Conservation (phyloP, 306 rosid species). For the Medicago arabica region DNA sequence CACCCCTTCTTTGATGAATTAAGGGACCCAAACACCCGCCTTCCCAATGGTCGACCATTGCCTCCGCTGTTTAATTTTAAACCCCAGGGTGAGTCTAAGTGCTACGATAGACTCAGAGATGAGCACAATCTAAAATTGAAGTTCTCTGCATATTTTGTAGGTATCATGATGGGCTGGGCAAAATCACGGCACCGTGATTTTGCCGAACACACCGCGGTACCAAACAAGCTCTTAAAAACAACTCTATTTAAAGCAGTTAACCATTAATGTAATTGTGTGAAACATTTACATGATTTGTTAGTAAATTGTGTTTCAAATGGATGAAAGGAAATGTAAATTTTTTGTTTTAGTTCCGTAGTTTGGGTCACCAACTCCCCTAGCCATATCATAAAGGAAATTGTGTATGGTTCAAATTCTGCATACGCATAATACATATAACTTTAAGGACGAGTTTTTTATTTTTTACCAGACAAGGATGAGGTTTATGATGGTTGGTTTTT, state of each 20-base stretch:
- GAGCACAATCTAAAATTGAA: slow-evolving; percentile 29
- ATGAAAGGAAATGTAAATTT: background rate
- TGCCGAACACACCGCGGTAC: too few relatives aligned
- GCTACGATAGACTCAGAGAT: slow-evolving; percentile 26
- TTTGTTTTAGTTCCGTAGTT: background rate
- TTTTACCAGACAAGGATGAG: background rate
- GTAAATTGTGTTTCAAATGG: slow-evolving; percentile 2
- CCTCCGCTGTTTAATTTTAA: slow-evolving; percentile 96
- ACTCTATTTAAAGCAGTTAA: slow-evolving; percentile 10
- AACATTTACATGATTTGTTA: background rate
- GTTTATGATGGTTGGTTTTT: background rate
- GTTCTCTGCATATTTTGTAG: background rate
- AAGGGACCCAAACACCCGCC: slow-evolving; percentile 93
- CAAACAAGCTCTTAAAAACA: background rate
- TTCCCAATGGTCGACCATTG: slow-evolving; percentile 98
- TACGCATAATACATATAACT: background rate
- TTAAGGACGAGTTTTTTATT: background rate
- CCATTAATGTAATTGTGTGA: background rate
- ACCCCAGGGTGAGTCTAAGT: slow-evolving; percentile 68
- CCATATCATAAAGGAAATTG: background rate
- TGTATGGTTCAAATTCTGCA: background rate
- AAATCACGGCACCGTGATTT: too few relatives aligned
- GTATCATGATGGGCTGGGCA: too few relatives aligned
- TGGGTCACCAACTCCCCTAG: background rate
- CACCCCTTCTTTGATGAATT: slow-evolving; percentile 99